Percentiles rank a stretch among this genome's conserved stretches.
Conservation (phyloP, 2,329 filamentous ascomycete species). For the Aspergillus fructus region DNA sequence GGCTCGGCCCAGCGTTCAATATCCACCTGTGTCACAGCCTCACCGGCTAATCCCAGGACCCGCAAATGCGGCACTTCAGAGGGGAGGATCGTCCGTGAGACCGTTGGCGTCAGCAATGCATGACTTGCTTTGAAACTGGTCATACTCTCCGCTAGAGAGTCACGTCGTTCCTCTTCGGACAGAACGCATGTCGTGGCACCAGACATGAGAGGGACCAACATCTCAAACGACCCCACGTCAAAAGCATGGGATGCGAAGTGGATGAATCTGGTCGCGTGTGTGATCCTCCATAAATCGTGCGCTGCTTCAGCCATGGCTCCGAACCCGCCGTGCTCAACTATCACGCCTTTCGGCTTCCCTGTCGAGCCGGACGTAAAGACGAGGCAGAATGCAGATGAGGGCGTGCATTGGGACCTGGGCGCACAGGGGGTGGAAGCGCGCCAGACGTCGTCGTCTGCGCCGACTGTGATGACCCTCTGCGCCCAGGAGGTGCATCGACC, state of each 20-base stretch:
- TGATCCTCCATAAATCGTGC: too few species aligned
- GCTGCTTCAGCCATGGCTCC: neutral
- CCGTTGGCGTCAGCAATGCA: slow-evolving; percentile 54
- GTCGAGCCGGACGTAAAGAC: neutral
- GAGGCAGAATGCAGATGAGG: neutral
- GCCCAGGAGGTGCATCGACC: neutral
- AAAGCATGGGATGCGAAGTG: slow-evolving; percentile 43
- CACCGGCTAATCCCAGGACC: too few species aligned
- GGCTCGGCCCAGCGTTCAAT: too few species aligned
- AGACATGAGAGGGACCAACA: slow-evolving; percentile 36
- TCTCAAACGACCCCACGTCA: slow-evolving; percentile 35
- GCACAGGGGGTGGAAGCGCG: too few species aligned
- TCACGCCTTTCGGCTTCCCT: neutral
- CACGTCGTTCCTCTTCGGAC: neutral
- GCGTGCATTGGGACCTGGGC: too few species aligned
- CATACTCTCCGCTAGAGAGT: neutral
- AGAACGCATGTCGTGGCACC: slow-evolving; percentile 39
- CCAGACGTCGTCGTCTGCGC: neutral
- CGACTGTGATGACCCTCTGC: neutral
- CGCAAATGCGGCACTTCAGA: neutral
- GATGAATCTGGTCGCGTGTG: neutral
- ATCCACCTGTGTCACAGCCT: too few species aligned
- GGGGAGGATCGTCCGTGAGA: slow-evolving; percentile 37
- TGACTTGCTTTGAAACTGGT: neutral
- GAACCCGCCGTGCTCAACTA: neutral